A percentile compares a stretch with the other conserved stretches of the same genome.
Conservation (phyloP, 768 basidiomycete species). For the Amanita pseudoporphyria region DNA sequence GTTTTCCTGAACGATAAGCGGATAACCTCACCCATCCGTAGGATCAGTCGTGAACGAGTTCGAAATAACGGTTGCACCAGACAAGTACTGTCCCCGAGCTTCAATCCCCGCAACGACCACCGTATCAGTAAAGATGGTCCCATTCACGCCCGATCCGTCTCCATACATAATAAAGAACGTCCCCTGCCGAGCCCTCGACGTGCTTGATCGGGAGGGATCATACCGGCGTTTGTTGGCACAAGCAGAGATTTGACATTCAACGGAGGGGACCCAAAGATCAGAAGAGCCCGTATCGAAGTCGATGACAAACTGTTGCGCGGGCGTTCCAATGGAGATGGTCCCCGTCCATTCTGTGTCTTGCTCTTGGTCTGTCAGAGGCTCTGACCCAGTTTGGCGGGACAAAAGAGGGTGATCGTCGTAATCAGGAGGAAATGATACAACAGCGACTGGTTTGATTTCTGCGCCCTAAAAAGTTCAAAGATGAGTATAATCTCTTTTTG, state of each 20-base stretch:
- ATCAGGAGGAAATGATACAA: background rate
- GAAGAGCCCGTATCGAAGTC: constrained; percentile 27
- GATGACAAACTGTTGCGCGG: constrained; percentile 9
- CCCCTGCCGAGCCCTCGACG: background rate
- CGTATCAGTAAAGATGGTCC: constrained; percentile 28
- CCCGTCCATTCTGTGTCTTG: background rate
- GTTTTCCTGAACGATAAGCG: too few relatives aligned
- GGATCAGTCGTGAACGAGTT: background rate
- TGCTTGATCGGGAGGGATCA: constrained; percentile 17
- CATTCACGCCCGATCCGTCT: constrained; percentile 30
- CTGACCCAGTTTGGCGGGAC: background rate
- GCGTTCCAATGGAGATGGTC: background rate
- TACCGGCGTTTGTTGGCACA: constrained; percentile 27
- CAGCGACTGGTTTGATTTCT: background rate
- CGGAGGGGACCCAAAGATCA: constrained; percentile 23
- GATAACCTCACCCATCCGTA: background rate
- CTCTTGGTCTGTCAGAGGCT: background rate
- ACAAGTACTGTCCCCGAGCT: constrained; percentile 5
- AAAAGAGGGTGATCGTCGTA: background rate
- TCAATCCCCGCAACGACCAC: constrained; percentile 25
- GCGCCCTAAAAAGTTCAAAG: background rate
- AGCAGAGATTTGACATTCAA: constrained; percentile 14
- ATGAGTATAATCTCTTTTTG: too few relatives aligned
- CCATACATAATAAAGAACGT: constrained; percentile 30
- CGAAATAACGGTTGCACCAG: background rate